A percentile compares a stretch with the other conserved stretches of the same genome.
Conservation (phyloP, 768 basidiomycete species). For the Serendipita sp. region DNA sequence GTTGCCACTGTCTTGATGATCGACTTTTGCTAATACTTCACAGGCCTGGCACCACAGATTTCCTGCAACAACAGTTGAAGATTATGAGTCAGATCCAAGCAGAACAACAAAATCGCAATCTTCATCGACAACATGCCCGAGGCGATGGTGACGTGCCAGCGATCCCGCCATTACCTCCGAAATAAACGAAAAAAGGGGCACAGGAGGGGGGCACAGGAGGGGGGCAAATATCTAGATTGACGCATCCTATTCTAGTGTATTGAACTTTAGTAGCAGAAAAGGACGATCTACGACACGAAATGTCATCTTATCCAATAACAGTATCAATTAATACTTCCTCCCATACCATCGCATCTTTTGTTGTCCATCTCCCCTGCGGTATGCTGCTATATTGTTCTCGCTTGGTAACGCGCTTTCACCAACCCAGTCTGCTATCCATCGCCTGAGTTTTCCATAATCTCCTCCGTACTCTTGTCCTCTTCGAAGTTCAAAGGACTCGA, state of each 20-base stretch:
- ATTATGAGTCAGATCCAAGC: conserved; percentile 70
- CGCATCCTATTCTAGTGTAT: too few relatives aligned
- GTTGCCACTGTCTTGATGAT: conserved; percentile 13
- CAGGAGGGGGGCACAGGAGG: too few relatives aligned
- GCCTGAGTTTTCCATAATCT: conserved; percentile 30
- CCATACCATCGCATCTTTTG: background rate
- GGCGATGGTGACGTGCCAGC: background rate
- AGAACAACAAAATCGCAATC: conserved; percentile 31
- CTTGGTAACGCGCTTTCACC: conserved; percentile 31
- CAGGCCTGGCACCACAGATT: conserved; percentile 69
- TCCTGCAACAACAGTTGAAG: conserved; percentile 73
- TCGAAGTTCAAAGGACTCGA: conserved; percentile 27
- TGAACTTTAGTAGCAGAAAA: too few relatives aligned
- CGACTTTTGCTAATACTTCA: background rate
- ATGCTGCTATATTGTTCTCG: conserved; percentile 14
- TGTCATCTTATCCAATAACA: background rate
- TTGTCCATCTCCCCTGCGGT: background rate
- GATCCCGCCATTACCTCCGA: background rate
- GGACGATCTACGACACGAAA: background rate
- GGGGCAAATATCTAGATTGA: too few relatives aligned
- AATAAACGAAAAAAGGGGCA: background rate
- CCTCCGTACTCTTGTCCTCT: conserved; percentile 18
- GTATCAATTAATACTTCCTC: conserved; percentile 1
- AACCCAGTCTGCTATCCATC: conserved; percentile 46
- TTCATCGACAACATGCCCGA: background rate